Evolutionary conservation across 2,329 filamentous ascomycete species (phyloP).

Genomic region (Epichloe baconii): DNA sequence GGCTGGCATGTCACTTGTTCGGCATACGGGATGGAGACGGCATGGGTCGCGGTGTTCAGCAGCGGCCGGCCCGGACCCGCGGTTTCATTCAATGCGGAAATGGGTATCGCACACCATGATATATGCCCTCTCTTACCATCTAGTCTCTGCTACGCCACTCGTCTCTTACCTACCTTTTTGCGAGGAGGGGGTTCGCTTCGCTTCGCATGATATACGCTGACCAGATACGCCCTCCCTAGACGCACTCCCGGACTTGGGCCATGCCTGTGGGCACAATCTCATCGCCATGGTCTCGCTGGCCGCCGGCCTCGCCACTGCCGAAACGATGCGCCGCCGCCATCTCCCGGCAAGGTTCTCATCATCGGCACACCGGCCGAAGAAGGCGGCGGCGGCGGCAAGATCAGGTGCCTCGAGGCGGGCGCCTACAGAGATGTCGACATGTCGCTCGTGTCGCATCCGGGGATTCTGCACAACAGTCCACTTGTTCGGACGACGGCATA

Average conservation of each 20-base stretch:
- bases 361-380: conserved; percentile 37
- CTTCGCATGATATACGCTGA: neutral
- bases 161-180: too few species aligned
- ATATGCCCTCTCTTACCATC: neutral
- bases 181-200: neutral
- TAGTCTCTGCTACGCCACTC: neutral
- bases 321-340: conserved; percentile 25
- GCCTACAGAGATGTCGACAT: conserved; percentile 18
- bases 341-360: conserved; percentile 32
- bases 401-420: conserved; percentile 27
- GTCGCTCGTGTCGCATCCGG: conserved; percentile 13
- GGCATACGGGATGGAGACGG: conserved; percentile 29
- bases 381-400: conserved; percentile 33
- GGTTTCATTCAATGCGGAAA: conserved; percentile 29
- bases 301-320: conserved; percentile 32
- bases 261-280: conserved; percentile 42
- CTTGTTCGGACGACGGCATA: conserved; percentile 40
- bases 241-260: conserved; percentile 30
- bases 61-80: conserved; percentile 21
- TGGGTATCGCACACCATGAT: conserved; percentile 9
- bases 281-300: conserved; percentile 27
- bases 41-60: conserved; percentile 28
- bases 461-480: conserved; percentile 28
- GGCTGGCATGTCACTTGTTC: conserved; percentile 27
- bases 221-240: conserved; percentile 15